Base-by-base conservation (phyloP, 768 basidiomycete species). In the Auricularia heimuer region DNA sequence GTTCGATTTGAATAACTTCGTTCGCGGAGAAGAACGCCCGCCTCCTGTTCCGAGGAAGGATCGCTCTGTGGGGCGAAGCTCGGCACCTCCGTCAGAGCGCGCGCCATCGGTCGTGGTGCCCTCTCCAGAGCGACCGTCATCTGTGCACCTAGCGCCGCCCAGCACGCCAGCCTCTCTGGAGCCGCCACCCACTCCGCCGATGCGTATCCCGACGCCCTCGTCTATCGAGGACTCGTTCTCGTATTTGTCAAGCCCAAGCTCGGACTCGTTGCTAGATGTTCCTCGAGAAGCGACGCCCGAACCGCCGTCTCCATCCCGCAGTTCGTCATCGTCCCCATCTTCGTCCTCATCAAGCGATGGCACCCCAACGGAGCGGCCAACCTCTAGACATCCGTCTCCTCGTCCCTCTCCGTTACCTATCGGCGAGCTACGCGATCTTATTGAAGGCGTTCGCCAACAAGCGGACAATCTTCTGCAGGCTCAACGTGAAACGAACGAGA, bases 391-490 rank as follows among this genome's bases (percentile, higher is more conserved):
- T 12, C 73, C 76, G 3, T 80, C 84, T 2, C 75, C 78, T 3
- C 71, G 79, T 56, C 77, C 72, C 3, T 75, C 75, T 24, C 71
- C 75, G 12, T 66, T 75, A 14, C 70, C 75, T 18, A 74, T 81
- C 54, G 77, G 78, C 24, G 77, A 80, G 39, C 74, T 90, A 47
- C 79, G 81, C 16, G 80, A 80, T 3, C 77, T 86, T 35, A 69
- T 94, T 56, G 77, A 81, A 16, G 80, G 77, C 12, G 78, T 94
- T 54, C 79, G 84, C 54, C 81, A 83, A 6, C 83, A 87, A 68
- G 78, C 86, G 6, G 76, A 78, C 10, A 82, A 80, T 8, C 73
- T 96, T 24, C 78, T 83, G 73, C 80, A 88, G 61, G 84, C 81
- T 4, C 91, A 95, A 73, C 69, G 73, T 0, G 76, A 81, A 0